Base-by-base conservation (phyloP, 1,139 yeast genomes). In the Hyphopichia khmerensis region DNA sequence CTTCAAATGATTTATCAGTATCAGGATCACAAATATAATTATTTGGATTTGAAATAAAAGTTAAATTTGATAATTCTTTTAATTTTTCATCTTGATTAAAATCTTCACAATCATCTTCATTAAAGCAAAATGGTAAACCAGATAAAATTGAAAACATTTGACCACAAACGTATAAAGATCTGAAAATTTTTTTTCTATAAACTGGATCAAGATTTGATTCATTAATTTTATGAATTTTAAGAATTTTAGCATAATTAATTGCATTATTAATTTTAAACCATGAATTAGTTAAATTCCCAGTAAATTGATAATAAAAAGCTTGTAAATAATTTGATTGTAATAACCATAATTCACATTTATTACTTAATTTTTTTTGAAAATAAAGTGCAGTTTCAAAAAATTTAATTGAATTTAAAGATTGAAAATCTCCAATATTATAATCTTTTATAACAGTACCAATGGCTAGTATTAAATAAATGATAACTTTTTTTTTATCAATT, bases 311-410 rank as follows among this genome's bases (percentile, higher is more conserved):
- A 14, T 30, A 30, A n/a, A 30, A 30, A 5, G 33, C 5, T 15
- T 15, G 16, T 15, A 30, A 16, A 30, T 15, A 16, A 16, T 30
- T 30, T 6, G 18, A 14, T 14, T 30, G 33, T 7, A 30, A 5
- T 13, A 30, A 16, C 33, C 33, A 30, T 7, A 30, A 15, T 15
- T 14, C 33, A 30, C 10, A 7, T 10, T 15, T 13, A 13, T 30
- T 13, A 7, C 14, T 7, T 3, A 30, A 38, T 21, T 39, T 42
- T 23, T 38, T 41, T 11, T 42, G 24, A 10, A 46, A 21, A 4
- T 37, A 21, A n/a, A 46, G 34, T 4, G 38, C 43, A 33, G 40
- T 41, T 32, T 40, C 41, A 31, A 48, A 48, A 35, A 41, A 43
- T 10, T 17, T 14, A 4, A 32, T 16, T 15, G 41, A 23, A 16